A percentile compares a stretch with the other conserved stretches of the same genome.
Conservation (phyloP, 257 asterid genomes). For the Phtheirospermum japonicum region DNA sequence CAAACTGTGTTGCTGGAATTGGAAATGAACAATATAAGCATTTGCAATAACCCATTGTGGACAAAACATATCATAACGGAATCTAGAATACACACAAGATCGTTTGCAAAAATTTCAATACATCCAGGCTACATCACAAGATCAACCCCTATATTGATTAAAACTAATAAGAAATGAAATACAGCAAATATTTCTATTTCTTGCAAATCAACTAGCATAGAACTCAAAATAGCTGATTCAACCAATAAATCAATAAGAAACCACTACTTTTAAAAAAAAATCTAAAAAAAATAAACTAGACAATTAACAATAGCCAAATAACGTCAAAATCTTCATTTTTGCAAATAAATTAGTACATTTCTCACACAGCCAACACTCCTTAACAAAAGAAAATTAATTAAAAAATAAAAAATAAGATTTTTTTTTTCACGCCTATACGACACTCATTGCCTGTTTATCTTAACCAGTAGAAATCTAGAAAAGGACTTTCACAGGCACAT, state of each 20-base stretch:
- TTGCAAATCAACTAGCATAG: constrained; percentile 12
- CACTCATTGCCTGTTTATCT: neutral
- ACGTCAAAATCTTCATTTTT: constrained; percentile 17
- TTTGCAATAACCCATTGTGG: constrained; percentile 8
- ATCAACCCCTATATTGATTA: too few species aligned
- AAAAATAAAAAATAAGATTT: too few species aligned
- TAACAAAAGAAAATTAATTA: constrained; percentile 8
- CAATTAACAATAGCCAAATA: constrained; percentile 2
- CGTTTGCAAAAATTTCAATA: neutral
- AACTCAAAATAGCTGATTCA: constrained; percentile 2
- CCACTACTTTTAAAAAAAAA: neutral
- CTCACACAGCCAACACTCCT: constrained; percentile 18
- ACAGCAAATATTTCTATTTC: neutral
- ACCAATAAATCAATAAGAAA: constrained; percentile 4
- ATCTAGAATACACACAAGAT: constrained; percentile 11
- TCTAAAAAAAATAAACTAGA: neutral
- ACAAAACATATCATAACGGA: neutral
- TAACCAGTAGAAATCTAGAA: constrained; percentile 11
- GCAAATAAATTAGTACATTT: constrained; percentile 21
- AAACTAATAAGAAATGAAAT: neutral
- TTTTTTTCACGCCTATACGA: too few species aligned
- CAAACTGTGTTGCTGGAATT: constrained; percentile 36
- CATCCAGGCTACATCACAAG: neutral
- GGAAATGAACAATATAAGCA: constrained; percentile 10
- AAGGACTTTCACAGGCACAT: too few species aligned